A percentile compares a stretch with the other conserved stretches of the same genome.
Conservation (phyloP, 306 rosid species). For the Gillenia trifoliata region DNA sequence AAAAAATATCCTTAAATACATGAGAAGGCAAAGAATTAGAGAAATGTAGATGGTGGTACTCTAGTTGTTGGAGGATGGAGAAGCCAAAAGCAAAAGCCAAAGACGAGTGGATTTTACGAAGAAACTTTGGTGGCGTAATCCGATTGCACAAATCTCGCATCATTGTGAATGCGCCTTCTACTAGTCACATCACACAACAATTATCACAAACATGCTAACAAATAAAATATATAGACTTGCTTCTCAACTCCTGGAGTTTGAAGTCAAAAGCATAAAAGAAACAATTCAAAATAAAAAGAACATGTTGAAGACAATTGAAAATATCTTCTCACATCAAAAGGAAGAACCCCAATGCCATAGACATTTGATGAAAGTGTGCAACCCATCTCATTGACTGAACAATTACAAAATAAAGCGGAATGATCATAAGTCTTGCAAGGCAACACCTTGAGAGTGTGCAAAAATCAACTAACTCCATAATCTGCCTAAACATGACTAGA, state of each 20-base stretch:
- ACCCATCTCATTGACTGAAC: constrained; percentile 25
- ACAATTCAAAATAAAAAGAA: too few relatives aligned
- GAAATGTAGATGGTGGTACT: too few relatives aligned
- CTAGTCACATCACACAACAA: too few relatives aligned
- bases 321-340: constrained; percentile 53
- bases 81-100: too few relatives aligned
- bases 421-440: constrained; percentile 47
- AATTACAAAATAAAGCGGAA: constrained; percentile 39
- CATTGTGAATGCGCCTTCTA: too few relatives aligned
- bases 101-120: too few relatives aligned
- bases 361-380: constrained; percentile 52
- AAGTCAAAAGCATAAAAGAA: neutral
- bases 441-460: constrained; percentile 51
- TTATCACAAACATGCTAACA: too few relatives aligned
- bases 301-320: neutral
- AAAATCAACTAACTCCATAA: constrained; percentile 45
- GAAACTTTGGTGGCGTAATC: too few relatives aligned
- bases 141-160: too few relatives aligned
- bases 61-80: too few relatives aligned
- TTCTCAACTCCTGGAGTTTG: constrained; percentile 6
- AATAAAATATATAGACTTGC: constrained; percentile 13
- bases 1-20: too few relatives aligned
- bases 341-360: constrained; percentile 65
- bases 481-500: constrained; percentile 52
- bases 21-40: too few relatives aligned